phyloP scores from a whole-genome alignment of 805 yeast genomes.

The Wickerhamomyces bovis region DNA sequence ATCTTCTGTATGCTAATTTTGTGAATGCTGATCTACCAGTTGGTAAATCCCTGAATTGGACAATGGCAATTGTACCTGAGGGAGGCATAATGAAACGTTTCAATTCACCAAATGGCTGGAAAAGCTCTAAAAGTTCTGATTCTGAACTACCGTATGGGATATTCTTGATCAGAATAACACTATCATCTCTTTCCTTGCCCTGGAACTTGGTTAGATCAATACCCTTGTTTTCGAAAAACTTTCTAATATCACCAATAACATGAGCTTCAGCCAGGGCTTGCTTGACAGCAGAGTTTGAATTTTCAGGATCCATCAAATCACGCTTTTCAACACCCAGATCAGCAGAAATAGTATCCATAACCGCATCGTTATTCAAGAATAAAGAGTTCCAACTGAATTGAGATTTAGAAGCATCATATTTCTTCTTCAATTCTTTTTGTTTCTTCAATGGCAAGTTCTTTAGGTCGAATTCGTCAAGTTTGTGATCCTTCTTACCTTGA shows the following conservation, averaged over 20 bases:
- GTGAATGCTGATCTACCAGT: slow-evolving; percentile 86
- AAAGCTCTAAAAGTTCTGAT: slow-evolving; percentile 77
- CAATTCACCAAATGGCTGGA: slow-evolving; percentile 72
- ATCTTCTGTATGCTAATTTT: slow-evolving; percentile 79
- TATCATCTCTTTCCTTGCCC: slow-evolving; percentile 67
- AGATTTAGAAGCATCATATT: slow-evolving; percentile 75
- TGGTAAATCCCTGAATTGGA: slow-evolving; percentile 79
- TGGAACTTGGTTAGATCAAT: slow-evolving; percentile 75
- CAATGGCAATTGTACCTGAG: slow-evolving; percentile 91
- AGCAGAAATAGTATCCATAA: slow-evolving; percentile 80
- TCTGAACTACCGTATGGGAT: slow-evolving; percentile 82
- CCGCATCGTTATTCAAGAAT: slow-evolving; percentile 87
- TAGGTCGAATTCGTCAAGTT: slow-evolving; percentile 84
- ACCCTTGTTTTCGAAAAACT: slow-evolving; percentile 78
- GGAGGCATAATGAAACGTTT: slow-evolving; percentile 89
- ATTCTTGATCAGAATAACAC: slow-evolving; percentile 77
- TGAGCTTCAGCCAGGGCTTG: slow-evolving; percentile 98
- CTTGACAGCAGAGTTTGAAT: slow-evolving; percentile 83
- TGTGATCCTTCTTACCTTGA: slow-evolving; percentile 72
- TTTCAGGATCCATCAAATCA: slow-evolving; percentile 82
- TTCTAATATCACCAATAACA: slow-evolving; percentile 85
- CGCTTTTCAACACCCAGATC: slow-evolving; percentile 80
- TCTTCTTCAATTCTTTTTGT: slow-evolving; percentile 78
- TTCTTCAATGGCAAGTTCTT: slow-evolving; percentile 89
- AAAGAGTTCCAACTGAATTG: slow-evolving; percentile 95